Evolutionary conservation across 1,284 basidiomycete genomes (phyloP).

Genomic region (Sphaerobolus stellatus): DNA sequence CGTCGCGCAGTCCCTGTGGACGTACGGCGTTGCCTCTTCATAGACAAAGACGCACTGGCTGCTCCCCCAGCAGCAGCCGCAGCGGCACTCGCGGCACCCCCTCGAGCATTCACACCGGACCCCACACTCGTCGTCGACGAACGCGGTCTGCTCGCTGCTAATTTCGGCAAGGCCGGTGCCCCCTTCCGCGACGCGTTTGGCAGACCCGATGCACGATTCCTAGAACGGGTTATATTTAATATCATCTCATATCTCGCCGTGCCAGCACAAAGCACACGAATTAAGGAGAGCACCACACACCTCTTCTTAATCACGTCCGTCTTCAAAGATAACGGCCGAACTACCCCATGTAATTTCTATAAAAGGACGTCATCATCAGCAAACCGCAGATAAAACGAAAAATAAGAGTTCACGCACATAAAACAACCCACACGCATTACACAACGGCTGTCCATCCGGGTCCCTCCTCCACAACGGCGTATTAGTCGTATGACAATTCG

Average conservation of each 20-base stretch:
- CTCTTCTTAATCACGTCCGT: slow-evolving; percentile 98
- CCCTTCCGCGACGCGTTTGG: slow-evolving; percentile 63
- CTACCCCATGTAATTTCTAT: slow-evolving; percentile 93
- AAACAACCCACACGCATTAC: slow-evolving; percentile 89
- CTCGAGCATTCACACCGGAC: slow-evolving; percentile 5
- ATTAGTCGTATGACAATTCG: slow-evolving; percentile 94
- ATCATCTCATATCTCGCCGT: too few species aligned
- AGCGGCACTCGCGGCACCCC: slow-evolving; percentile 18
- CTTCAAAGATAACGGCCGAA: slow-evolving; percentile 90
- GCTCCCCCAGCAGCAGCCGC: slow-evolving; percentile 29
- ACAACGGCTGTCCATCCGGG: slow-evolving; percentile 92
- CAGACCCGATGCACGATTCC: slow-evolving; percentile 76
- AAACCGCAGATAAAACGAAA: slow-evolving; percentile 13
- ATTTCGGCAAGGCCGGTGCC: slow-evolving; percentile 58
- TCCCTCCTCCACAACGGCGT: slow-evolving; percentile 95
- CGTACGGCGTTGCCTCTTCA: slow-evolving; percentile 80
- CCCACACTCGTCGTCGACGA: slow-evolving; percentile 61
- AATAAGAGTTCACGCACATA: slow-evolving; percentile 61
- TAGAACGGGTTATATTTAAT: slow-evolving; percentile 29
- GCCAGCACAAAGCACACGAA: slow-evolving; percentile 8
- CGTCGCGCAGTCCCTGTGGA: slow-evolving; percentile 39
- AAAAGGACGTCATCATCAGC: slow-evolving; percentile 24
- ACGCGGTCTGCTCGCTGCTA: slow-evolving; percentile 65
- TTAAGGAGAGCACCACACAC: slow-evolving; percentile 44
- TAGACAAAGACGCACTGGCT: slow-evolving; percentile 38